Evolutionary conservation across 2,329 filamentous ascomycete species (phyloP), one percentile per base, ranked within the genome.

Genomic region (Phialophora macrospora): DNA sequence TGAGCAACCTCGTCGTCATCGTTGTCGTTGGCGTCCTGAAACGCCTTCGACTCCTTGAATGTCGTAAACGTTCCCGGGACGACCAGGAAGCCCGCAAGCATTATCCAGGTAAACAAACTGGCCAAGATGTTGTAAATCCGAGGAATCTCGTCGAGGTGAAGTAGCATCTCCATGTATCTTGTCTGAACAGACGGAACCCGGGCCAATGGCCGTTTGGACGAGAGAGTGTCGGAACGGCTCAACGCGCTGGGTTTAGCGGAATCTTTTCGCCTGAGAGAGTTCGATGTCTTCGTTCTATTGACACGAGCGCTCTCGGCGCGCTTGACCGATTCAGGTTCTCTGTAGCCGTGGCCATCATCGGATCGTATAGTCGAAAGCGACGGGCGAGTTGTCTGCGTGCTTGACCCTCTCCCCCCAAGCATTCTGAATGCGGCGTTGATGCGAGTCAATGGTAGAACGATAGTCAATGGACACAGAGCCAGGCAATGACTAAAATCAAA

Each of bases 71-170:
- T 84, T 5, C 80, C 82, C 0, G 83, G 83, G 41, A 84, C 79
- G 49, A 85, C 77, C 17, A 85, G 76, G 75, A 84, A 86, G 30
- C 83, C 83, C 0, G 80, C 80, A 1, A 86, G 78, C 2, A 86
- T 77, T 54, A 84, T 76, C 81, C 80, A 86, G 4, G 78, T 75
- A 63, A 78, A 82, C n/a, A 78, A 68, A 9, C 77, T 76, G 56
- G 80, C 80, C 22, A 82, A 74, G 60, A 84, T 76, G 73, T 82
- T 85, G 75, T 77, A 66, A 63, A 73, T 30, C 28, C 67, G 52
- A 68, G 76, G 12, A 65, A 77, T 64, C 54, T 76, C 30, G 62
- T 77, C 57, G 72, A 76, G 72, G 72, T 73, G 60, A 66, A 77
- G 65, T 60, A 74, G 61, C 74, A 73, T 73, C 54, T 69, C 68